Evolutionary conservation across 106 monocot species (phyloP).

Genomic region (Dioscorea alata): DNA sequence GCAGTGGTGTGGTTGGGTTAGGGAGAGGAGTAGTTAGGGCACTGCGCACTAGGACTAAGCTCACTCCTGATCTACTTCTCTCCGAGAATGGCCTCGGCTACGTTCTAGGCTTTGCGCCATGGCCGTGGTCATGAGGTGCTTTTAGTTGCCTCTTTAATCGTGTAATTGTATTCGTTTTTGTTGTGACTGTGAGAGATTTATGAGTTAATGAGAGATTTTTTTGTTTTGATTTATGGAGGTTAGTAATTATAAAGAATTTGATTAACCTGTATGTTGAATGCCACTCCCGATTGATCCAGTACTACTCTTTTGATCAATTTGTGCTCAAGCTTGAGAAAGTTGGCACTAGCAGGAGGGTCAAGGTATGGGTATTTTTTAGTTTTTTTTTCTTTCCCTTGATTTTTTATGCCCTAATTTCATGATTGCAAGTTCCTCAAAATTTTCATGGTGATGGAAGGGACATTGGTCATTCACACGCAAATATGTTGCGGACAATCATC

Average conservation of each 20-base stretch:
- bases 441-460: no score
- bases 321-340: slow-evolving; percentile 73
- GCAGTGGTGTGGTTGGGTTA: no score
- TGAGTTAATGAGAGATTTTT: not conserved
- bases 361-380: slow-evolving; percentile 68
- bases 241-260: slow-evolving; percentile 60
- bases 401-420: no score
- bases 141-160: not conserved
- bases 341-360: slow-evolving; percentile 63
- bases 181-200: not conserved
- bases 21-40: no score
- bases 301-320: slow-evolving; percentile 91
- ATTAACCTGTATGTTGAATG: slow-evolving; percentile 71
- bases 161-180: not conserved
- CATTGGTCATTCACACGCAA: no score
- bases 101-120: slow-evolving; percentile 70
- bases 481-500: no score
- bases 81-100: slow-evolving; percentile 91
- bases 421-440: no score
- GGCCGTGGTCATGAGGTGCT: slow-evolving; percentile 90
- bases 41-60: slow-evolving; percentile 68
- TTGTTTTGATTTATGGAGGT: slow-evolving; percentile 29
- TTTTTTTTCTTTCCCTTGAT: no score
- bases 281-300: slow-evolving; percentile 78
- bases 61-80: slow-evolving; percentile 75